A percentile compares a stretch with the other conserved stretches of the same genome.
phyloP scores from a whole-genome alignment of 768 basidiomycete species.

The Lactarius vividus region DNA sequence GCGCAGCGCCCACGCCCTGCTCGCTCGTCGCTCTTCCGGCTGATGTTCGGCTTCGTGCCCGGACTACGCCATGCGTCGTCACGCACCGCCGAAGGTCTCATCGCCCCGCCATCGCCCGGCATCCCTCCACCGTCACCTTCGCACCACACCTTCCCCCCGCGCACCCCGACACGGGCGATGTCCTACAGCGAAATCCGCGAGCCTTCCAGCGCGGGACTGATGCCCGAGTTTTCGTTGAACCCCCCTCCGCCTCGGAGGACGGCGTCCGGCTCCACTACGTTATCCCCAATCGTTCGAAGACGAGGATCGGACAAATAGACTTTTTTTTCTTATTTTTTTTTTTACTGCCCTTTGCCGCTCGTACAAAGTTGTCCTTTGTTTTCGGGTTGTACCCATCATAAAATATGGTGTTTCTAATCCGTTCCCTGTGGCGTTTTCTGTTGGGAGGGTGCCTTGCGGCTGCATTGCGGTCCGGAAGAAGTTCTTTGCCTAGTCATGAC shows the following conservation, averaged over 20 bases:
- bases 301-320: conserved; percentile 18
- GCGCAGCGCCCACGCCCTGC: conserved; percentile 35
- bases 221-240: conserved; percentile 28
- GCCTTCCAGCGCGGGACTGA: conserved; percentile 19
- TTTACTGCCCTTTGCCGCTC: neutral
- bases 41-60: conserved; percentile 49
- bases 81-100: conserved; percentile 61
- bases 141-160: conserved; percentile 26
- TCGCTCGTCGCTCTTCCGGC: conserved; percentile 67
- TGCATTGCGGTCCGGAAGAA: neutral
- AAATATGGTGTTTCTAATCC: neutral
- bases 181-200: conserved; percentile 26
- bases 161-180: conserved; percentile 20
- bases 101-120: conserved; percentile 62
- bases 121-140: conserved; percentile 26
- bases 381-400: neutral
- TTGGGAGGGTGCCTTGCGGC: neutral
- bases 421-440: neutral
- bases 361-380: neutral
- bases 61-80: conserved; percentile 44
- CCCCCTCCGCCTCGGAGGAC: conserved; percentile 29
- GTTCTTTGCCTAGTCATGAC: neutral
- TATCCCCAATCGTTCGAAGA: conserved; percentile 3
- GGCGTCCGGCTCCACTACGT: conserved; percentile 18
- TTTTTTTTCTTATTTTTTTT: neutral